These are phyloP conservation scores for Xylariaceae sp. DNA, from an alignment of 2,329 filamentous ascomycete species.

Conservation along the genomic window DNA sequence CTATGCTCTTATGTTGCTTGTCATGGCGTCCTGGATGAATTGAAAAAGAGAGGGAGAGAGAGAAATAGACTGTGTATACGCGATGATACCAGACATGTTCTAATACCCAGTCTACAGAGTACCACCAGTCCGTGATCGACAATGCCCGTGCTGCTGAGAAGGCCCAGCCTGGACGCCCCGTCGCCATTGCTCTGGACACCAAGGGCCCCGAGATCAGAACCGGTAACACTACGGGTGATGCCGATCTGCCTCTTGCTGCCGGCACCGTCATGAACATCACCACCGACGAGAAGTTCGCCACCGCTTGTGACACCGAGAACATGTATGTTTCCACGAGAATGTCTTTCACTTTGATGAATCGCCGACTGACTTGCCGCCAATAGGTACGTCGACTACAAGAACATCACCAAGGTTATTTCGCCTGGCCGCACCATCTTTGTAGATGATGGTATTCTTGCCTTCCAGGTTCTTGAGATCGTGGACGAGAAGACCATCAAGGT, in stretches of 20 bases:
- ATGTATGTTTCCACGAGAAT: slow-evolving; percentile 60
- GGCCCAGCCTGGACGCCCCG: slow-evolving; percentile 70
- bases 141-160: slow-evolving; percentile 84
- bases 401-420: slow-evolving; percentile 97
- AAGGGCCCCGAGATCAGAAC: slow-evolving; percentile 60
- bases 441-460: slow-evolving; percentile 95
- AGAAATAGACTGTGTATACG: not conserved
- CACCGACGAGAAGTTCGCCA: slow-evolving; percentile 89
- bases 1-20: too few species aligned
- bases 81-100: not conserved
- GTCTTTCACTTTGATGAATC: slow-evolving; percentile 79
- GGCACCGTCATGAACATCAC: slow-evolving; percentile 91
- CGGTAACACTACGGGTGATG: slow-evolving; percentile 70
- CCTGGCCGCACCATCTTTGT: slow-evolving; percentile 93
- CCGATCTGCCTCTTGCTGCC: slow-evolving; percentile 80
- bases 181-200: slow-evolving; percentile 88
- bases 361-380: slow-evolving; percentile 18
- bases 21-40: too few species aligned
- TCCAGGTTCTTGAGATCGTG: slow-evolving; percentile 82
- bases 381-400: slow-evolving; percentile 98
- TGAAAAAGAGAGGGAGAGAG: not conserved
- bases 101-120: slow-evolving; percentile 35
- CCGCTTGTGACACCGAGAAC: slow-evolving; percentile 79
- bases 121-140: slow-evolving; percentile 98
- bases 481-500: slow-evolving; percentile 86